These are phyloP conservation scores for Pleurotus giganteus DNA, from an alignment of 768 basidiomycete genomes.

Conservation along the genomic window DNA sequence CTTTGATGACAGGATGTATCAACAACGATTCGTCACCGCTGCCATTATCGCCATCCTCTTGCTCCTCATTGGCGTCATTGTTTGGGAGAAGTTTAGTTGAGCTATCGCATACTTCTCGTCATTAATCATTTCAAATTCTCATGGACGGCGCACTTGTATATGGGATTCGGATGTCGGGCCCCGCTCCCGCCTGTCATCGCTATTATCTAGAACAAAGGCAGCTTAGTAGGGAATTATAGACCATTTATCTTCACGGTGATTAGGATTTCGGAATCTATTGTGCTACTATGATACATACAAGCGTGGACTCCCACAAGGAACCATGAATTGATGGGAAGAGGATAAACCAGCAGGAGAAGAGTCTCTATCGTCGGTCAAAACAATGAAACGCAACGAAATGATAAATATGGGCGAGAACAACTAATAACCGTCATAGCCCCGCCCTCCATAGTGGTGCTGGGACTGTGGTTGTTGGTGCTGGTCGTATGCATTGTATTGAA, in stretches of 20 bases:
- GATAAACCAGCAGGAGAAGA: not conserved
- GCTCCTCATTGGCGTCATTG: slow-evolving; percentile 75
- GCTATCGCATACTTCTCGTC: not conserved
- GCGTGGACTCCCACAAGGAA: not conserved
- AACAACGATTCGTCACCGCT: slow-evolving; percentile 86
- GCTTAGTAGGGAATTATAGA: not conserved
- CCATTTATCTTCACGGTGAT: slow-evolving; percentile 2
- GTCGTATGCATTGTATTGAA: not conserved
- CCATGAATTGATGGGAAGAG: slow-evolving; percentile 8
- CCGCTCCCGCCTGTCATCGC: no score
- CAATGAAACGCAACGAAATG: slow-evolving; percentile 18
- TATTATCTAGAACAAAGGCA: no score
- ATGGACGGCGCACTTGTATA: no score
- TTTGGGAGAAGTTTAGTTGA: slow-evolving; percentile 72
- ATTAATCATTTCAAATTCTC: no score
- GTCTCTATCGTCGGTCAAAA: not conserved
- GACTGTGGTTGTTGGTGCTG: slow-evolving; percentile 21
- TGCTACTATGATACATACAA: slow-evolving; percentile 11
- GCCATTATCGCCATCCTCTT: slow-evolving; percentile 85
- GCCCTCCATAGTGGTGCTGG: slow-evolving; percentile 30
- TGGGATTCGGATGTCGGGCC: no score
- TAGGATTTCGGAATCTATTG: slow-evolving; percentile 5
- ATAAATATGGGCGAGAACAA: slow-evolving; percentile 19
- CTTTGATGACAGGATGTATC: slow-evolving; percentile 81
- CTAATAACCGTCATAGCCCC: slow-evolving; percentile 21